These are phyloP conservation scores for Plasmodium chabaudi DNA, from an alignment of 169 alveolate species.

Conservation along the genomic window DNA sequence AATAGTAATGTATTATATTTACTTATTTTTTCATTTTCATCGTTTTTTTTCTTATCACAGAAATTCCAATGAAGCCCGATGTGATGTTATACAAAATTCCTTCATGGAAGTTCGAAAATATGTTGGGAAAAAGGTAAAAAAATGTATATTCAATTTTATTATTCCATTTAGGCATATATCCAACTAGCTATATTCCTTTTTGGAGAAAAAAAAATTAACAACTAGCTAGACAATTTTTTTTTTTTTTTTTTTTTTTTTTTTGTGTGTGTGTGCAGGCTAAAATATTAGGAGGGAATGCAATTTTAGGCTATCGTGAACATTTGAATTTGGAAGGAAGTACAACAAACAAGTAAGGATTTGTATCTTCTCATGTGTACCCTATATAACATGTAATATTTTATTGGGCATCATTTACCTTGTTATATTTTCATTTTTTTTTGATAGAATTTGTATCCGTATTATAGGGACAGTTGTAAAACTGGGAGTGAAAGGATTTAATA, in stretches of 20 bases:
- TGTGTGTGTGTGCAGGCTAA: conserved; percentile 37
- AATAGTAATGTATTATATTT: neutral
- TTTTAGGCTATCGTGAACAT: conserved; percentile 74
- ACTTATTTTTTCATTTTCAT: neutral
- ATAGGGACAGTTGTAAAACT: conserved; percentile 78
- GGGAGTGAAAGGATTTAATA: conserved; percentile 29
- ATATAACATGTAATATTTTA: neutral
- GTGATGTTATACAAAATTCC: conserved; percentile 73
- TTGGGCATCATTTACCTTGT: neutral
- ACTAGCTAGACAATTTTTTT: neutral
- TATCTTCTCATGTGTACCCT: neutral
- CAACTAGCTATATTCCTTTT: too few relatives aligned
- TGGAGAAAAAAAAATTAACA: too few relatives aligned
- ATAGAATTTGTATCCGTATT: conserved; percentile 72
- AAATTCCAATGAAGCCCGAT: conserved; percentile 77
- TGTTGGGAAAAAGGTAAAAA: conserved; percentile 72
- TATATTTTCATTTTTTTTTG: neutral
- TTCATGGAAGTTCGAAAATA: conserved; percentile 70
- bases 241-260: neutral
- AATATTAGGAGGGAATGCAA: conserved; percentile 74
- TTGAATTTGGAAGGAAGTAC: conserved; percentile 75
- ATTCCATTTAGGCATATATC: neutral
- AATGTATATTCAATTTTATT: neutral
- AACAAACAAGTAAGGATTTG: conserved; percentile 65
- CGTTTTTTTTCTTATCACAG: conserved; percentile 14